These are phyloP conservation scores for Hyaloscypha finlandica DNA, from an alignment of 495 filamentous ascomycete genomes.

Conservation along the genomic window DNA sequence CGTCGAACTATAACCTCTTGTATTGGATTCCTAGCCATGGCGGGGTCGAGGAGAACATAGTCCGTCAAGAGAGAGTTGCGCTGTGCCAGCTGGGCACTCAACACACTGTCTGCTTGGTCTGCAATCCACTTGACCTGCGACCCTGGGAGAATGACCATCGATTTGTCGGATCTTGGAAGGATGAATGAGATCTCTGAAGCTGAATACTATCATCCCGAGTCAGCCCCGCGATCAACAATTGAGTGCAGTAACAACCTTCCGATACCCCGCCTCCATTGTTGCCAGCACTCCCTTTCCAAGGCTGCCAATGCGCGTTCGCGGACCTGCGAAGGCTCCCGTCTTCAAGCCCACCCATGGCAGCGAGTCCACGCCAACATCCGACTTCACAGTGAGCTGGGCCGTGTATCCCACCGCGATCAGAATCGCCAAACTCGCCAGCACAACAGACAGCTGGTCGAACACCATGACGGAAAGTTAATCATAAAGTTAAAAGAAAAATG, in stretches of 20 bases:
- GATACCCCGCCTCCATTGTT: conserved; percentile 16
- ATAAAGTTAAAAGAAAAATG: not conserved
- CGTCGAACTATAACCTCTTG: conserved; percentile 39
- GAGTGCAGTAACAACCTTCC: conserved; percentile 17
- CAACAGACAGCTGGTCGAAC: conserved; percentile 13
- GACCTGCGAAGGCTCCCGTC: conserved; percentile 11
- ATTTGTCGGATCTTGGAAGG: conserved; percentile 13
- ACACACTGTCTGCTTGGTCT: conserved; percentile 46
- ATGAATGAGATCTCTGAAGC: conserved; percentile 7
- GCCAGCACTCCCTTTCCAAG: conserved; percentile 12
- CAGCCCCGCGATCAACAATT: not conserved
- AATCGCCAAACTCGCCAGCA: conserved; percentile 13
- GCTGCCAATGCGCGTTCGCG: conserved; percentile 14
- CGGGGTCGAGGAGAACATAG: conserved; percentile 39
- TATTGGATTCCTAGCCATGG: conserved; percentile 37
- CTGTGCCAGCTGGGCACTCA: conserved; percentile 40
- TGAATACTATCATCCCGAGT: conserved; percentile 10
- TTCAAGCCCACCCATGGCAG: conserved; percentile 19
- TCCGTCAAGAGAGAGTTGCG: conserved; percentile 40
- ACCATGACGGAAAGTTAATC: conserved; percentile 4
- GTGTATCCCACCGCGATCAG: conserved; percentile 14
- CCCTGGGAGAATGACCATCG: conserved; percentile 41
- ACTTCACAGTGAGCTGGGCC: not conserved
- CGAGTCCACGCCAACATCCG: not conserved
- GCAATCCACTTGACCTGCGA: conserved; percentile 43